Base-by-base conservation (phyloP, 495 filamentous ascomycete species). In the Parathielavia hyrcaniae region DNA sequence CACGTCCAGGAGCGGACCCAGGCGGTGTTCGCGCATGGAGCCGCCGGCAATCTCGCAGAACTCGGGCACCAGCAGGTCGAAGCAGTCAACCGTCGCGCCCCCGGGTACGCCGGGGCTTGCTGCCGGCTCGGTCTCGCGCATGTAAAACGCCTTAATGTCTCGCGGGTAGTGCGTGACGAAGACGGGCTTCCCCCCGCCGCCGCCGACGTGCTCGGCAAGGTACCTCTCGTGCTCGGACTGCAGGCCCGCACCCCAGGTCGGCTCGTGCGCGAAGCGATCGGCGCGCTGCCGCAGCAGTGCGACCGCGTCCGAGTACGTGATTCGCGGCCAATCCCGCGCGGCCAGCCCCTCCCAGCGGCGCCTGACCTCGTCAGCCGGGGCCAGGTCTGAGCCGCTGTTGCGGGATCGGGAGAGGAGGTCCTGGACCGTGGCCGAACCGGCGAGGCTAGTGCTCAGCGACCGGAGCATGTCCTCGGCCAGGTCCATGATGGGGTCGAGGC, bases 151-250 rank as follows among this genome's bases (percentile, higher is more conserved):
- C 73, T 98, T 98, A 62, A 92, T 80, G 40, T 77, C 72, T 57
- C 79, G 81, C 10, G 93, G 93, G 67, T 97, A 98, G 67, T 97
- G 77, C 17, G 93, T 97, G 56, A 98, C 86, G 64, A 97, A 98
- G 35, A 98, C 83, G 1, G 93, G 93, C 14, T 53, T 64, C 34
- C 46, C 39, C 34, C 46, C 39, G 46, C 82, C 83, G 14, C 78
- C 65, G 64, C 89, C 87, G 53, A 97, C 72, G 14, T 72, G 77
- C 41, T 81, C 76, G 43, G 93, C 91, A 50, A 98, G 81, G 67
- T 82, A 96, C 69, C 82, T 90, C 69, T 98, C 93, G 73, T 98
- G 93, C 70, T 98, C 93, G 6, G 90, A 84, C 59, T 92, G 89
- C 51, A 98, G 76, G 9, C 89, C 90, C 22, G 72, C 69, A n/a